phyloP scores from a whole-genome alignment of 352 stramenopile species.

The Pythium scleroteichum region DNA sequence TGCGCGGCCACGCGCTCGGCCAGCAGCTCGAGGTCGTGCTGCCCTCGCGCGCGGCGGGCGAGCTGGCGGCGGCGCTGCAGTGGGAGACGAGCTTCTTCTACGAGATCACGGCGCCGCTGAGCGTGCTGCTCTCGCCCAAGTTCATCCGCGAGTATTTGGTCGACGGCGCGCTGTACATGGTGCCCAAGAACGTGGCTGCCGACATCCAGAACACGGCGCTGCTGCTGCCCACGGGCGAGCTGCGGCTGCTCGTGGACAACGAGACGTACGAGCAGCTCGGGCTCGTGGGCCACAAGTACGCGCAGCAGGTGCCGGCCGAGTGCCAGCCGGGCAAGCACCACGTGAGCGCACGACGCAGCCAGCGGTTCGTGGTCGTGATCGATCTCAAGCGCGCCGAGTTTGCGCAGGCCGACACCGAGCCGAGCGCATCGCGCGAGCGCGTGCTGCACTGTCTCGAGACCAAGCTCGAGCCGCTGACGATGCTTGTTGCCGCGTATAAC shows the following conservation, averaged over 20 bases:
- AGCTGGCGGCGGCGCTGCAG: constrained; percentile 50
- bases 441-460: constrained; percentile 46
- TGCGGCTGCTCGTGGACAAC: constrained; percentile 66
- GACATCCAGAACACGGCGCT: constrained; percentile 64
- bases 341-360: constrained; percentile 21
- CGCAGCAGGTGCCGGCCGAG: constrained; percentile 27
- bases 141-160: constrained; percentile 69
- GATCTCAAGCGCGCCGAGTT: constrained; percentile 57
- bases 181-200: constrained; percentile 74
- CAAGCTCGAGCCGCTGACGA: constrained; percentile 58
- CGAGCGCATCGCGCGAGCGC: constrained; percentile 29
- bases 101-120: constrained; percentile 52
- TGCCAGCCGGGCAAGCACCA: constrained; percentile 28
- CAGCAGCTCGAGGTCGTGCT: constrained; percentile 78
- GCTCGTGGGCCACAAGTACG: constrained; percentile 67
- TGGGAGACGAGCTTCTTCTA: constrained; percentile 88
- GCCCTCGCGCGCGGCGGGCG: constrained; percentile 33
- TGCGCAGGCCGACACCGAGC: constrained; percentile 3
- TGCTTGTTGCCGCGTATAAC: constrained; percentile 79
- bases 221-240: constrained; percentile 63
- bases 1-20: constrained; percentile 51
- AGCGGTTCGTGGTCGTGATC: constrained; percentile 63
- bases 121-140: constrained; percentile 51
- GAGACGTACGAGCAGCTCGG: constrained; percentile 74
- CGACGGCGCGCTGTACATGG: constrained; percentile 59